Conservation (phyloP, 2,329 filamentous ascomycete species). For the Hymenoscyphus linearis region DNA sequence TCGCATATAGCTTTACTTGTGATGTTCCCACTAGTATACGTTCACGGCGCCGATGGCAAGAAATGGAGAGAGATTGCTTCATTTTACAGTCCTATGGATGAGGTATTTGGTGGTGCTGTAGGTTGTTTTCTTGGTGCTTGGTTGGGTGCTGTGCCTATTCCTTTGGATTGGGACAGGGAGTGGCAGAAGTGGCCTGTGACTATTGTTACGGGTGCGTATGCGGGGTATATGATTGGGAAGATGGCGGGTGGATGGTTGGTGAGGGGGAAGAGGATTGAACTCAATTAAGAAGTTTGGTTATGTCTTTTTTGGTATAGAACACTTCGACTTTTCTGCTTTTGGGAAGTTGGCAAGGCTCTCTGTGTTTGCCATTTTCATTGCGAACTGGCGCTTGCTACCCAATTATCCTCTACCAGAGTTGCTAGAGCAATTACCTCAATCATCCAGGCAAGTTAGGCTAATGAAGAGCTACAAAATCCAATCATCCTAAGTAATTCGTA, state of each 20-base stretch:
- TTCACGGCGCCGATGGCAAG: slow-evolving; percentile 68
- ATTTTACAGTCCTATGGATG: slow-evolving; percentile 68
- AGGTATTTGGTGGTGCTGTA: slow-evolving; percentile 75
- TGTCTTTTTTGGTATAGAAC: too few species aligned
- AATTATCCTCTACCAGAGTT: too few species aligned
- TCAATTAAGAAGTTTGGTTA: slow-evolving; percentile 20
- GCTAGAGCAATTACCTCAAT: too few species aligned
- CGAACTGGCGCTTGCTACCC: too few species aligned
- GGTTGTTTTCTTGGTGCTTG: slow-evolving; percentile 79
- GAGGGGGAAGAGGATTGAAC: slow-evolving; percentile 31
- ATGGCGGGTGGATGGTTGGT: slow-evolving; percentile 43
- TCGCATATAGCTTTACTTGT: slow-evolving; percentile 76
- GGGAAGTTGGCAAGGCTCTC: too few species aligned
- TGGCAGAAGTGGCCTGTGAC: slow-evolving; percentile 99
- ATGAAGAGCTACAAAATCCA: too few species aligned
- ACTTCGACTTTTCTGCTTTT: too few species aligned
- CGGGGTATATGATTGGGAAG: slow-evolving; percentile 70
- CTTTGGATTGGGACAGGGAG: slow-evolving; percentile 96
- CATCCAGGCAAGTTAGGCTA: too few species aligned
- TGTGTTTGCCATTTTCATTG: too few species aligned
- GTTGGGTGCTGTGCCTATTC: slow-evolving; percentile 92
- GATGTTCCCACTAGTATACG: slow-evolving; percentile 77
- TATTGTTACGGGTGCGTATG: slow-evolving; percentile 75
- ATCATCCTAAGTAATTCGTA: too few species aligned
- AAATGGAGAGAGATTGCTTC: slow-evolving; percentile 69